These are phyloP conservation scores for Penicillium fimorum DNA, from an alignment of 495 filamentous ascomycete genomes.

Conservation along the genomic window DNA sequence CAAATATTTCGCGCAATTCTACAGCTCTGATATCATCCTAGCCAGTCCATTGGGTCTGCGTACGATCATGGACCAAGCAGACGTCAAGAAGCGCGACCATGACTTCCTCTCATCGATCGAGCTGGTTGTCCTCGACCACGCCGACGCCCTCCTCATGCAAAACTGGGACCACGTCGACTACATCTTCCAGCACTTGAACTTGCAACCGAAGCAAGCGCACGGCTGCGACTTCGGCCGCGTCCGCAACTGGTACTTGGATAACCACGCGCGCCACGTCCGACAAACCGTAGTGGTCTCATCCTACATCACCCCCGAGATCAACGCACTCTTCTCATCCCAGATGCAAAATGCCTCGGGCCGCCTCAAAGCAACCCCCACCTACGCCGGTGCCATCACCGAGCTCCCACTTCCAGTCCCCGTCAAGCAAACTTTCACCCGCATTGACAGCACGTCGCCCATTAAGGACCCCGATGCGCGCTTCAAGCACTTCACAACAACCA, in stretches of 20 bases:
- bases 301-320: constrained; percentile 87
- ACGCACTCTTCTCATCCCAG: constrained; percentile 69
- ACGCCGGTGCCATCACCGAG: constrained; percentile 64
- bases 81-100: constrained; percentile 74
- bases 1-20: constrained; percentile 94
- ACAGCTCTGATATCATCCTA: constrained; percentile 92
- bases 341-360: constrained; percentile 81
- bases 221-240: constrained; percentile 93
- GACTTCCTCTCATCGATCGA: constrained; percentile 95
- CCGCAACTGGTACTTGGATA: constrained; percentile 87
- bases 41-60: constrained; percentile 85
- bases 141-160: constrained; percentile 93
- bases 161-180: constrained; percentile 96
- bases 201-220: constrained; percentile 84
- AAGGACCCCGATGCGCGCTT: constrained; percentile 89
- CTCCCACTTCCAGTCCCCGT: constrained; percentile 64
- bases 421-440: constrained; percentile 88
- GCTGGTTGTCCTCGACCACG: constrained; percentile 83
- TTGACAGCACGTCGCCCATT: constrained; percentile 63
- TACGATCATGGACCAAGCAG: constrained; percentile 78
- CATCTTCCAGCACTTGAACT: constrained; percentile 88
- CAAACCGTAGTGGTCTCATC: constrained; percentile 79
- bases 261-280: constrained; percentile 71
- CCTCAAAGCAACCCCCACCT: constrained; percentile 63
- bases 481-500: constrained; percentile 77